Conservation (phyloP, 2,329 filamentous ascomycete genomes). For the Drechslerella stenobrocha region DNA sequence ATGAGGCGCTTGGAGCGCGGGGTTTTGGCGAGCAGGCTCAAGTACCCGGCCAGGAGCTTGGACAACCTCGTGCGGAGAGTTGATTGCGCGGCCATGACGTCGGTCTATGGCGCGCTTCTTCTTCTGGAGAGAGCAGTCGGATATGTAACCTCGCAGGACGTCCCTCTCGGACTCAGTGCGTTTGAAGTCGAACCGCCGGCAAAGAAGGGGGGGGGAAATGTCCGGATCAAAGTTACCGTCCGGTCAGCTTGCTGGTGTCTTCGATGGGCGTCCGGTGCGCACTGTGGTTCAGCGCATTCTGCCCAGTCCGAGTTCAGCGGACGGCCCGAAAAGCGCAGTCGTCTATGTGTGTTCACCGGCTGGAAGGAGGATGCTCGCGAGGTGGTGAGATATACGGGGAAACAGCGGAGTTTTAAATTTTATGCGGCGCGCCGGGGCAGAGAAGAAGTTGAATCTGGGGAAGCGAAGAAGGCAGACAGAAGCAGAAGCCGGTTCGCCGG, state of each 20-base stretch:
- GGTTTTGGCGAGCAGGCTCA: conserved; percentile 62
- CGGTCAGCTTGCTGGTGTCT: not conserved
- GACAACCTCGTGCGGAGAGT: conserved; percentile 72
- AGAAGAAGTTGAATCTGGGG: conserved; percentile 46
- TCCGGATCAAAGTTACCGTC: not conserved
- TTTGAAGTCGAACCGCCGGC: not conserved
- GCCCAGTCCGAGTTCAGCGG: not conserved
- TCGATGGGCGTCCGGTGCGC: not conserved
- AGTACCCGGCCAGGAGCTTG: conserved; percentile 66
- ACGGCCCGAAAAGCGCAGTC: not conserved
- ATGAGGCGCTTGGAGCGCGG: conserved; percentile 73
- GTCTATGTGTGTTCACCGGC: not conserved
- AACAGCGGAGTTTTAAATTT: conserved; percentile 34
- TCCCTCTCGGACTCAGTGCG: not conserved
- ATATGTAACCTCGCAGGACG: not conserved
- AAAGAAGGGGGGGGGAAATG: not conserved
- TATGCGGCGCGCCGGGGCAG: conserved; percentile 10
- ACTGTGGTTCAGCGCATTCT: not conserved
- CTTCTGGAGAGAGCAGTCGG: conserved; percentile 19
- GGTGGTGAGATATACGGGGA: conserved; percentile 14
- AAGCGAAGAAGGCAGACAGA: conserved; percentile 39
- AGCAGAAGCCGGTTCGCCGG: conserved; percentile 35
- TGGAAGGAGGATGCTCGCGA: not conserved
- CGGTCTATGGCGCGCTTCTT: conserved; percentile 3
- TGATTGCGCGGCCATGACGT: conserved; percentile 80